Evolutionary conservation across 2,329 filamentous ascomycete species (phyloP).

Genomic region (Drechslera avenae): DNA sequence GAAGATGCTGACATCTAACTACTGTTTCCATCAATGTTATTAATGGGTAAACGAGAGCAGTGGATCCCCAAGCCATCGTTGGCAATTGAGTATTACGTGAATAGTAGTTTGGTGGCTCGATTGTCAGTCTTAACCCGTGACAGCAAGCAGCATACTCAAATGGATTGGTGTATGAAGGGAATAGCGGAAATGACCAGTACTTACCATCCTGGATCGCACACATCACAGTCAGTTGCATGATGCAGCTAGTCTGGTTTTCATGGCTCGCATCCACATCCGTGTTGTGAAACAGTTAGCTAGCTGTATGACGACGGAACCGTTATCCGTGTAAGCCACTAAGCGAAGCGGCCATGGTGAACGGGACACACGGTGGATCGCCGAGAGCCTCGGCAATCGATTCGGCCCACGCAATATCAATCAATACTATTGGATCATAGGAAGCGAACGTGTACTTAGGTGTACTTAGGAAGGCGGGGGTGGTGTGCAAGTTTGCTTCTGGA

Average conservation of each 20-base stretch:
- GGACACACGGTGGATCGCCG: not conserved
- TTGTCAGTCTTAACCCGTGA: not conserved
- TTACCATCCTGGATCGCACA: not conserved
- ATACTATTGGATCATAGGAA: not conserved
- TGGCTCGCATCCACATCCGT: not conserved
- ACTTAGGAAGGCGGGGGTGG: not conserved
- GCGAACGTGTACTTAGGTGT: too few relatives aligned
- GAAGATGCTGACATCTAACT: too few relatives aligned
- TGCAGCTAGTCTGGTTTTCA: not conserved
- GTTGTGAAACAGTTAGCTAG: not conserved
- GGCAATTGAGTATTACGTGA: too few relatives aligned
- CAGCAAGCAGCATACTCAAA: not conserved
- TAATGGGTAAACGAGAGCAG: too few relatives aligned
- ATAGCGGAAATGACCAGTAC: not conserved
- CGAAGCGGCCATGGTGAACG: not conserved
- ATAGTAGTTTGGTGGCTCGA: too few relatives aligned
- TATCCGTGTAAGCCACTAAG: not conserved
- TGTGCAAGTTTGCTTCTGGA: constrained; percentile 4
- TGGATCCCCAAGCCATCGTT: too few relatives aligned
- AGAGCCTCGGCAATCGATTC: not conserved
- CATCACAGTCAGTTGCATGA: not conserved
- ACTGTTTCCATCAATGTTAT: too few relatives aligned
- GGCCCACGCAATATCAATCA: not conserved
- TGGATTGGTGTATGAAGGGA: not conserved
- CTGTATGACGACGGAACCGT: constrained; percentile 5